Conservation (phyloP, 2,329 filamentous ascomycete genomes). For the Penicillium italicum region DNA sequence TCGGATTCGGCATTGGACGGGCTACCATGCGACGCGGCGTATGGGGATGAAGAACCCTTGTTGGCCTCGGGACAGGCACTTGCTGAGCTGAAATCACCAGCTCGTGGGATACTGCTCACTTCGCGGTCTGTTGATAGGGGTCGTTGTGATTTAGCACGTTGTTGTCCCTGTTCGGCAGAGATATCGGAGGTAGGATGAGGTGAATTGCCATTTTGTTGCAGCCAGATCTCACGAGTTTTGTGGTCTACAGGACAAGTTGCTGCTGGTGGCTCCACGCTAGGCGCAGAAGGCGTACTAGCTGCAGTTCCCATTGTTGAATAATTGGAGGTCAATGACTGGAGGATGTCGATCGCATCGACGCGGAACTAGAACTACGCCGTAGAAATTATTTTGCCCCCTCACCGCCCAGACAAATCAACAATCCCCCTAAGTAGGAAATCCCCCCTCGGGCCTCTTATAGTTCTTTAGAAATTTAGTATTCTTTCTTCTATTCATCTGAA, state of each 20-base stretch:
- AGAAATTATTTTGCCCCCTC: constrained; percentile 23
- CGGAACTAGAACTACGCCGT: constrained; percentile 7
- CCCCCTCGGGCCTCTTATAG: constrained; percentile 12
- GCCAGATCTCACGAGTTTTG: constrained; percentile 82
- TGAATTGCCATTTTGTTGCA: constrained; percentile 51
- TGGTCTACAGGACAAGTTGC: constrained; percentile 81
- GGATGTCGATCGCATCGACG: constrained; percentile 13
- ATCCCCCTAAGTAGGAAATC: constrained; percentile 14
- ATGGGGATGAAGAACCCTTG: constrained; percentile 27
- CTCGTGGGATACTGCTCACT: constrained; percentile 74
- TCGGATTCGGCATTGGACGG: constrained; percentile 76
- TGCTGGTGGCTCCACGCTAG: constrained; percentile 26
- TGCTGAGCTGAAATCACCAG: constrained; percentile 33
- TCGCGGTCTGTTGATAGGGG: constrained; percentile 65
- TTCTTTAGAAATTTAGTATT: background rate
- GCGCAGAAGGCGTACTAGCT: constrained; percentile 36
- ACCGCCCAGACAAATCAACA: constrained; percentile 20
- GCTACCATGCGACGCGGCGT: constrained; percentile 31
- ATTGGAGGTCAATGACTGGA: constrained; percentile 13
- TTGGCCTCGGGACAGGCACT: constrained; percentile 22
- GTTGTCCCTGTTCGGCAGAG: constrained; percentile 26
- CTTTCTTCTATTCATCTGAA: background rate
- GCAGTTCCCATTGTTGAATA: constrained; percentile 35
- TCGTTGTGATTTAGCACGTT: constrained; percentile 31
- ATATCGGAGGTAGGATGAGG: constrained; percentile 32